Percentiles rank a stretch among this genome's conserved stretches.
phyloP scores from a whole-genome alignment of 2,329 filamentous ascomycete species.

The Colletotrichum phormii region DNA sequence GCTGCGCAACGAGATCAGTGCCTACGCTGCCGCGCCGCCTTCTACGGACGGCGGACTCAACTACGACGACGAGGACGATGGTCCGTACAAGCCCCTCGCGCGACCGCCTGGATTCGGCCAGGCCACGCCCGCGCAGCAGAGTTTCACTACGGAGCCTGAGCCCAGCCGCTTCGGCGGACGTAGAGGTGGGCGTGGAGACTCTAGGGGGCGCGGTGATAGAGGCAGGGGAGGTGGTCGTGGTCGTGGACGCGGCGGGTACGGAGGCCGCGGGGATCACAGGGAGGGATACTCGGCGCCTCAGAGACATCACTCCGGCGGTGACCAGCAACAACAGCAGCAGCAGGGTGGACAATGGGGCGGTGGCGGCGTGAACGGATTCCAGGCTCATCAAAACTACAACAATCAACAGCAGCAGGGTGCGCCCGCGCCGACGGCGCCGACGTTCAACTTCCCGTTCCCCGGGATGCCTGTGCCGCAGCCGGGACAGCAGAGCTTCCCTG shows the following conservation, averaged over 20 bases:
- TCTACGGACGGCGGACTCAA: slow-evolving; percentile 59
- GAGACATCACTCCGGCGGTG: slow-evolving; percentile 10
- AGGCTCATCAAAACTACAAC: slow-evolving; percentile 41
- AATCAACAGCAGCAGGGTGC: slow-evolving; percentile 41
- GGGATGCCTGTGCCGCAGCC: slow-evolving; percentile 52
- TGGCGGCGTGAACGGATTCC: slow-evolving; percentile 40
- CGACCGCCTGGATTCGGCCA: slow-evolving; percentile 73
- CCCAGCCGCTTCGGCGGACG: slow-evolving; percentile 44
- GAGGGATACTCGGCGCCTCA: slow-evolving; percentile 56
- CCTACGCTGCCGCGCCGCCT: slow-evolving; percentile 42
- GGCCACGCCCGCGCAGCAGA: slow-evolving; percentile 59
- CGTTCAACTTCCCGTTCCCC: slow-evolving; percentile 58
- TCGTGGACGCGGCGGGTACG: slow-evolving; percentile 49
- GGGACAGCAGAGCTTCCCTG: slow-evolving; percentile 45
- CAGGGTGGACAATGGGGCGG: slow-evolving; percentile 48
- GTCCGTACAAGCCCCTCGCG: slow-evolving; percentile 77
- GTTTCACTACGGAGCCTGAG: slow-evolving; percentile 53
- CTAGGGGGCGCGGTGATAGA: slow-evolving; percentile 57
- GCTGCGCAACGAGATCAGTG: slow-evolving; percentile 52
- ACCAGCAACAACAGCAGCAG: slow-evolving; percentile 37
- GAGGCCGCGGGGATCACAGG: slow-evolving; percentile 48
- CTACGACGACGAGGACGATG: slow-evolving; percentile 77
- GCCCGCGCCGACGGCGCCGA: slow-evolving; percentile 43
- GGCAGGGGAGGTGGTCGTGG: slow-evolving; percentile 52
- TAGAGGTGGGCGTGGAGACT: slow-evolving; percentile 57